Evolutionary conservation across 106 monocot genomes (phyloP).

Genomic region (Chionographis japonica): DNA sequence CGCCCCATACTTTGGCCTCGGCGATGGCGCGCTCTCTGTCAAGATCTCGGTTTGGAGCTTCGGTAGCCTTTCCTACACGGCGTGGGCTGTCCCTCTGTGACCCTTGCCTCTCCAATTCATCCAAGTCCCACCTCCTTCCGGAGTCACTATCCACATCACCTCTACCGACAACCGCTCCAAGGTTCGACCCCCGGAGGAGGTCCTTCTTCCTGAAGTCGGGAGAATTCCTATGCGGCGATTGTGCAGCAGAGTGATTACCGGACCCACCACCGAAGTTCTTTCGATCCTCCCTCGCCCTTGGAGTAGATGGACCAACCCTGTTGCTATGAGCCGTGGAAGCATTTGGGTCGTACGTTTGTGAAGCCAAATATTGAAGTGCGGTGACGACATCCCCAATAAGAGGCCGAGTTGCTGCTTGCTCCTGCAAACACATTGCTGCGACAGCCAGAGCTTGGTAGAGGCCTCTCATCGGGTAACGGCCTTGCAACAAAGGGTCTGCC

Average conservation of each 20-base stretch:
- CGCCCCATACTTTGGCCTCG: constrained; percentile 47
- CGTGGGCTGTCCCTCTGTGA: constrained; percentile 22
- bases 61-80: constrained; percentile 9
- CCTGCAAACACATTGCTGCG: constrained; percentile 79
- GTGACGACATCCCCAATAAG: constrained; percentile 73
- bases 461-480: constrained; percentile 62
- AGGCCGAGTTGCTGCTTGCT: constrained; percentile 66
- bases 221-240: constrained; percentile 41
- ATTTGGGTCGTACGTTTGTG: constrained; percentile 64
- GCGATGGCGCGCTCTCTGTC: constrained; percentile 31
- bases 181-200: constrained; percentile 12
- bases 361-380: constrained; percentile 61
- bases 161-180: constrained; percentile 24
- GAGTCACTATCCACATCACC: constrained; percentile 24
- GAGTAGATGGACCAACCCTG: constrained; percentile 28
- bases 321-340: constrained; percentile 19
- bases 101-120: constrained; percentile 22
- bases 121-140: constrained; percentile 31
- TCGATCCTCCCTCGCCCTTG: constrained; percentile 31
- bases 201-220: constrained; percentile 33
- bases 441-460: constrained; percentile 75
- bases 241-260: constrained; percentile 17
- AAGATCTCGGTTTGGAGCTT: constrained; percentile 2
- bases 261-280: constrained; percentile 13
- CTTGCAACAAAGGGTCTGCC: constrained; percentile 67